Evolutionary conservation across 768 basidiomycete genomes (phyloP).

Genomic region (Macrolepiota albuminosa): DNA sequence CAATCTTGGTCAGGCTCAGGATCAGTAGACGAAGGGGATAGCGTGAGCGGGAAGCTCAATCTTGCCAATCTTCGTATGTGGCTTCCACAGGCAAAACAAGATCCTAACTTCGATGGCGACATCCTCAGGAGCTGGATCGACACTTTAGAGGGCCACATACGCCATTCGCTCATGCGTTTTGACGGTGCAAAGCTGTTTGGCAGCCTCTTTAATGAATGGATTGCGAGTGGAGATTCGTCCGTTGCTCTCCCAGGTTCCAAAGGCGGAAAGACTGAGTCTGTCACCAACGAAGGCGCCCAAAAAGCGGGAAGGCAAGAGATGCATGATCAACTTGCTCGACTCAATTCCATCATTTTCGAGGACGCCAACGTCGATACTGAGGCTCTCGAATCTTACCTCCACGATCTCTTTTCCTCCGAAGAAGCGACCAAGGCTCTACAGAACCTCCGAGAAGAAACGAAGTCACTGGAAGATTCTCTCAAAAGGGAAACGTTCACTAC

Average conservation of each 20-base stretch:
- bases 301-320: conserved; percentile 36
- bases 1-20: conserved; percentile 33
- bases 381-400: conserved; percentile 30
- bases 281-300: conserved; percentile 15
- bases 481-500: conserved; percentile 20
- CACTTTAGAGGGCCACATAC: conserved; percentile 35
- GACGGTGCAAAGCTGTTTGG: conserved; percentile 39
- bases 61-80: conserved; percentile 29
- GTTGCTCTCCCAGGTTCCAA: conserved; percentile 17
- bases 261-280: conserved; percentile 6
- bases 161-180: conserved; percentile 30
- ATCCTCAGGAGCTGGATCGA: conserved; percentile 32
- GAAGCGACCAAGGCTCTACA: conserved; percentile 26
- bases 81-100: conserved; percentile 35
- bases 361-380: conserved; percentile 27
- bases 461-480: conserved; percentile 23
- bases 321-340: conserved; percentile 25
- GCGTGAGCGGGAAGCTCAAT: conserved; percentile 22
- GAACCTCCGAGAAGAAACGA: conserved; percentile 24
- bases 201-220: conserved; percentile 39
- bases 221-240: conserved; percentile 36
- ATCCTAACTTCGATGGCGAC: conserved; percentile 33
- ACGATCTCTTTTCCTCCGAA: conserved; percentile 30
- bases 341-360: conserved; percentile 37
- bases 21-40: conserved; percentile 10